phyloP scores from a whole-genome alignment of 140 eudicot genomes.

The Flaveria floridana region DNA sequence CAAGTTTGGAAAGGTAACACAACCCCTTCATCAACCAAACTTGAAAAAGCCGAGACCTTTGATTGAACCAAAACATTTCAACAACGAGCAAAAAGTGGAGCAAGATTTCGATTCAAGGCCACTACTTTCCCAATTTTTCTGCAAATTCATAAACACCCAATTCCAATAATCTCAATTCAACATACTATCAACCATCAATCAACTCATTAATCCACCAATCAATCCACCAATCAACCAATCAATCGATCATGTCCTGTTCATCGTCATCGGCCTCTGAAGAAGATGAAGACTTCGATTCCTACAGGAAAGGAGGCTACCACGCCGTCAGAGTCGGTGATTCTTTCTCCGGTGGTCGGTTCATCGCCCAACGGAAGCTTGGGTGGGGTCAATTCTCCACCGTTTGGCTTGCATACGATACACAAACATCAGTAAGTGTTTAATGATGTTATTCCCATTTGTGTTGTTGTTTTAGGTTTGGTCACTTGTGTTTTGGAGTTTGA shows the following conservation, averaged over 20 bases:
- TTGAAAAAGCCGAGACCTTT: conserved; percentile 31
- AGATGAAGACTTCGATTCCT: conserved; percentile 76
- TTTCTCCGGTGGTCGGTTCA: conserved; percentile 65
- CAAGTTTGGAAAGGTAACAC: conserved; percentile 25
- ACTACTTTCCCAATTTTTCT: conserved; percentile 34
- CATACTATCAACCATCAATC: conserved; percentile 6
- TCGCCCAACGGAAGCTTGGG: conserved; percentile 90
- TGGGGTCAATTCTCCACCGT: conserved; percentile 99
- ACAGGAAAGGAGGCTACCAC: conserved; percentile 92
- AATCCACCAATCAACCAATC: conserved; percentile 9
- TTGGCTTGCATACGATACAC: conserved; percentile 95
- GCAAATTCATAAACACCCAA: conserved; percentile 21
- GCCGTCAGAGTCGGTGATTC: conserved; percentile 88
- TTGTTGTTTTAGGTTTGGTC: conserved; percentile 14
- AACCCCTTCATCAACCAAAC: conserved; percentile 33
- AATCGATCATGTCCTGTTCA: conserved; percentile 57
- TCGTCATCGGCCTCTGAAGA: conserved; percentile 92
- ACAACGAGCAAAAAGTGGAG: conserved; percentile 51
- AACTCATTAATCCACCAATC: conserved; percentile 12
- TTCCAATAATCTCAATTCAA: conserved; percentile 8
- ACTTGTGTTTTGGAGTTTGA: not conserved
- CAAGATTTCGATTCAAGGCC: conserved; percentile 49
- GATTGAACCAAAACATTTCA: conserved; percentile 13
- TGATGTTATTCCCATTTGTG: not conserved
- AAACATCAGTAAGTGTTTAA: conserved; percentile 48